Conservation (phyloP, 345 rosid species). For the Anacardium occidentale region DNA sequence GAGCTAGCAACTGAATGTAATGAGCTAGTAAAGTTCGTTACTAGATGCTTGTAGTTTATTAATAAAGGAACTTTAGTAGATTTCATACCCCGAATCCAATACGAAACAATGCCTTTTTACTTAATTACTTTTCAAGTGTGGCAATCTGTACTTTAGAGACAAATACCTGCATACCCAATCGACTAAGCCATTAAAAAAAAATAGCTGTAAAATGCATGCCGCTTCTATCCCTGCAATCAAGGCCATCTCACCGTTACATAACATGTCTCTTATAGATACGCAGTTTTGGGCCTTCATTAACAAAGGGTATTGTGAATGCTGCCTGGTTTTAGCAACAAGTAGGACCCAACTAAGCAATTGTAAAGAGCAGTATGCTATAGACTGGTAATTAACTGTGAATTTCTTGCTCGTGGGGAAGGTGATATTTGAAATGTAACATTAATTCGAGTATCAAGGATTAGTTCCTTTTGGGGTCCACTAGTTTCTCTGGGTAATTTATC, state of each 20-base stretch:
- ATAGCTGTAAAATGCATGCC: not conserved
- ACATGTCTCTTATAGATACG: not conserved
- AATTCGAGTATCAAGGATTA: not conserved
- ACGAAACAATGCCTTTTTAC: not conserved
- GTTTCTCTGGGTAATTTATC: not conserved
- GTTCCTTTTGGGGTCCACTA: constrained; percentile 14
- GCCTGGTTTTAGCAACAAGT: constrained; percentile 5
- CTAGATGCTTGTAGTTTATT: not conserved
- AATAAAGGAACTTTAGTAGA: not conserved
- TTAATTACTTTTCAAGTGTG: not conserved
- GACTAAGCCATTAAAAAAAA: not conserved
- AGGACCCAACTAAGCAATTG: constrained; percentile 16
- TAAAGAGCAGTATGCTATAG: not conserved
- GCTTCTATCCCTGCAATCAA: constrained; percentile 1
- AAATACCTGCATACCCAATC: not conserved
- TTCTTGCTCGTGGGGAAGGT: constrained; percentile 23
- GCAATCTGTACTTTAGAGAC: not conserved
- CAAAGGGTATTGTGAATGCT: not conserved
- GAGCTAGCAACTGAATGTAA: not conserved
- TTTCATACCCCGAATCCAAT: not conserved
- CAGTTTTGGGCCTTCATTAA: too few relatives aligned
- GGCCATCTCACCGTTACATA: not conserved
- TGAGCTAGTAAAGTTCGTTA: not conserved
- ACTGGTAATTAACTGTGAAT: constrained; percentile 9
- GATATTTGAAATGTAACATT: constrained; percentile 2